Percentiles rank a stretch among this genome's conserved stretches.
These are phyloP conservation scores for Leccinellum albellum DNA, from an alignment of 768 basidiomycete species.

Conservation along the genomic window DNA sequence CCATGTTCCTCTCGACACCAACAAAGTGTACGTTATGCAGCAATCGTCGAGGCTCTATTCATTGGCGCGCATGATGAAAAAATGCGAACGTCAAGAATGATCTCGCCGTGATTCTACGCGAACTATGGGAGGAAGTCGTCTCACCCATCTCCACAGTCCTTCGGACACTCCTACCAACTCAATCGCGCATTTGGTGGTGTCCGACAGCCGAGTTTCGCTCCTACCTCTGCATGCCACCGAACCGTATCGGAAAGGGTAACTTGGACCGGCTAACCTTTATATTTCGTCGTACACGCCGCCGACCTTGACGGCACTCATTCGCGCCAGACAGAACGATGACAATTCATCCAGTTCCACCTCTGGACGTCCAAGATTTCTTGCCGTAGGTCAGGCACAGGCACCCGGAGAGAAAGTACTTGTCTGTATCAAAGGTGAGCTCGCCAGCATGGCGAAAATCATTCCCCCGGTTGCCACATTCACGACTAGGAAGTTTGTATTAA, in stretches of 20 bases:
- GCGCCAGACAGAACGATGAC: background rate
- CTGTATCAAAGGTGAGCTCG: background rate
- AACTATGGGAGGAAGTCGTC: slow-evolving; percentile 17
- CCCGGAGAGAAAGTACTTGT: background rate
- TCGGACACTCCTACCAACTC: background rate
- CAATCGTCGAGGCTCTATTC: background rate
- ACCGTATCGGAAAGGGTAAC: background rate
- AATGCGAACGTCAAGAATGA: background rate
- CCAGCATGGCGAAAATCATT: background rate
- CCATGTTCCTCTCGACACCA: slow-evolving; percentile 1
- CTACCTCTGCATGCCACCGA: background rate
- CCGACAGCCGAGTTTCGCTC: background rate
- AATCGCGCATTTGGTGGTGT: slow-evolving; percentile 1
- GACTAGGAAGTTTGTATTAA: too few species aligned
- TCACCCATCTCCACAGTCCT: slow-evolving; percentile 9
- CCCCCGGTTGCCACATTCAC: background rate
- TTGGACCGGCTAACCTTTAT: background rate
- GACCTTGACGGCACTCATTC: background rate
- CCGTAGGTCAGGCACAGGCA: background rate
- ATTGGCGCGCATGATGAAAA: background rate
- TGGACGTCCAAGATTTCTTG: background rate
- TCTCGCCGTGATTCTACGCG: slow-evolving; percentile 1
- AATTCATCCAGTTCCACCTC: background rate
- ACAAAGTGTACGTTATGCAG: background rate
- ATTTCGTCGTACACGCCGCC: background rate